A percentile compares a stretch with the other conserved stretches of the same genome.
Conservation (phyloP, 768 basidiomycete genomes). For the Psilocybe sp. region DNA sequence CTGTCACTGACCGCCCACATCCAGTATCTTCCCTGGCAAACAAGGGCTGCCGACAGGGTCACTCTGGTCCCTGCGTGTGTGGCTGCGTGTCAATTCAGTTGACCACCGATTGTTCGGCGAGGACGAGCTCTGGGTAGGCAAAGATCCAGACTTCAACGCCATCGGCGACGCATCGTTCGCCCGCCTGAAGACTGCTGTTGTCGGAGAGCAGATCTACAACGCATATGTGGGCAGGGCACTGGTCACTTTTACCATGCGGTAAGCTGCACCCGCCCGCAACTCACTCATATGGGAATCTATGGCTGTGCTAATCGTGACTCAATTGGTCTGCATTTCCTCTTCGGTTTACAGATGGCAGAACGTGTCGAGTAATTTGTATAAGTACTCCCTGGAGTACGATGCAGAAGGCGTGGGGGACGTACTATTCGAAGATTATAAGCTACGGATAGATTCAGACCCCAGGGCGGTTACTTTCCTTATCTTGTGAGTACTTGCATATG, state of each 20-base stretch:
- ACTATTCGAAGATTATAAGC: constrained; percentile 50
- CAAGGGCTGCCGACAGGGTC: constrained; percentile 49
- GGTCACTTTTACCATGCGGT: constrained; percentile 57
- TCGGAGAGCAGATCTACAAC: constrained; percentile 51
- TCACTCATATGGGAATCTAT: too few species aligned
- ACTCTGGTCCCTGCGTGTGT: constrained; percentile 58
- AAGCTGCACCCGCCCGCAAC: constrained; percentile 6
- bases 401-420: constrained; percentile 56
- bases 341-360: constrained; percentile 43
- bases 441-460: constrained; percentile 55
- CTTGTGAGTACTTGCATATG: constrained; percentile 40
- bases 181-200: constrained; percentile 37
- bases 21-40: constrained; percentile 61
- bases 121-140: constrained; percentile 65
- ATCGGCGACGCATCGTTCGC: constrained; percentile 59
- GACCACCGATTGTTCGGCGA: constrained; percentile 65
- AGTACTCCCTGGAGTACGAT: constrained; percentile 63
- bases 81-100: constrained; percentile 55
- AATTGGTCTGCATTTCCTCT: not conserved
- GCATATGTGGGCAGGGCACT: constrained; percentile 53
- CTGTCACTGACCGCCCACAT: not conserved
- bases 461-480: constrained; percentile 53
- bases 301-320: too few species aligned
- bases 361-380: constrained; percentile 42
- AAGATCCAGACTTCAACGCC: constrained; percentile 60